Evolutionary conservation across 2,329 filamentous ascomycete species (phyloP).

Genomic region (Colletotrichum viniferum): DNA sequence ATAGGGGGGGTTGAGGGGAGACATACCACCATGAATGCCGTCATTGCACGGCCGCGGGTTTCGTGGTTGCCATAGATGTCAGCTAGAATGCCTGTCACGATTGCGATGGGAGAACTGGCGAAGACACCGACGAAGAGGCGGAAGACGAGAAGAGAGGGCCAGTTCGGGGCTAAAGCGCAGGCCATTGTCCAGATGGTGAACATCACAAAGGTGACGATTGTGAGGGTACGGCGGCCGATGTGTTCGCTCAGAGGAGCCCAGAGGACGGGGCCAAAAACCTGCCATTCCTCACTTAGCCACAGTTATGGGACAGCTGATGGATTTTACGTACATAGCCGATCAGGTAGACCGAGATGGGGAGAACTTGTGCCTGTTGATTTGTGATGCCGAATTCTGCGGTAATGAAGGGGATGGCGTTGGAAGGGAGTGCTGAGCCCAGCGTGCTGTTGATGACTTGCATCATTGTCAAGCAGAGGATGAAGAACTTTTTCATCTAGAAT

Average conservation of each 20-base stretch:
- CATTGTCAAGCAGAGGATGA: conserved; percentile 60
- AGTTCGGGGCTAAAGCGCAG: conserved; percentile 58
- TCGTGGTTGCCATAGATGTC: conserved; percentile 66
- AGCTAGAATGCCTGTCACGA: conserved; percentile 68
- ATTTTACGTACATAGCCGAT: conserved; percentile 58
- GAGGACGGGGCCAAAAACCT: conserved; percentile 56
- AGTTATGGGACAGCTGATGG: neutral
- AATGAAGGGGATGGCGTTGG: conserved; percentile 65
- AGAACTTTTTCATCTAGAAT: conserved; percentile 55
- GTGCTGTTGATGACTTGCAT: conserved; percentile 70
- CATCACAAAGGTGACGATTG: conserved; percentile 47
- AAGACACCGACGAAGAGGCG: conserved; percentile 58
- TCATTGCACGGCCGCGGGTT: conserved; percentile 63
- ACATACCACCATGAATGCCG: conserved; percentile 66
- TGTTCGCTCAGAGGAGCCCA: conserved; percentile 72
- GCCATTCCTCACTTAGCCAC: neutral
- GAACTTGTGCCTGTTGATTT: conserved; percentile 45
- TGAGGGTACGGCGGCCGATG: conserved; percentile 58
- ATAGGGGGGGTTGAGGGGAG: neutral
- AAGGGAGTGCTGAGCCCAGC: conserved; percentile 67
- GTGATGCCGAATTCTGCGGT: conserved; percentile 60
- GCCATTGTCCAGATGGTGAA: conserved; percentile 60
- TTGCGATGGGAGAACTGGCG: conserved; percentile 63
- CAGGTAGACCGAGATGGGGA: conserved; percentile 68
- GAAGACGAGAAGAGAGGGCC: conserved; percentile 58